Conservation (phyloP, 1,284 basidiomycete genomes). For the Rhodotorula sp. region DNA sequence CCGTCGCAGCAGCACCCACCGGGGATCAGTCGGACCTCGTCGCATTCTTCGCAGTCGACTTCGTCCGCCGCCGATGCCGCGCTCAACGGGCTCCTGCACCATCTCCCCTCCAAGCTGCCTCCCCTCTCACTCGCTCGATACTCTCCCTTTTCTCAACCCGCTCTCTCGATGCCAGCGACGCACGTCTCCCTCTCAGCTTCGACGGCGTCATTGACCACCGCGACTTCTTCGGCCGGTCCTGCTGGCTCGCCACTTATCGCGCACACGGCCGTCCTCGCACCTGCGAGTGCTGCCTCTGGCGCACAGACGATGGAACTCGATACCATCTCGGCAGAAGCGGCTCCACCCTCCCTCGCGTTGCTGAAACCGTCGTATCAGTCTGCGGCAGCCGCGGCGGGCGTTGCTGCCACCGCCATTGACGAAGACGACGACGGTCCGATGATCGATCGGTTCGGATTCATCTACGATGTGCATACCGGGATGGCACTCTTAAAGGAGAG, state of each 20-base stretch:
- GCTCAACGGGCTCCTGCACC: conserved; percentile 28
- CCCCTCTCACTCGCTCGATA: conserved; percentile 32
- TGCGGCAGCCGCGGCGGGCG: neutral
- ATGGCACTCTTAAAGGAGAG: conserved; percentile 66
- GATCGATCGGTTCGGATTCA: conserved; percentile 92
- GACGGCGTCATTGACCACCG: neutral
- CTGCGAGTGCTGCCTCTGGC: neutral
- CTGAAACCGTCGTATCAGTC: conserved; percentile 54
- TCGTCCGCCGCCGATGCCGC: conserved; percentile 15
- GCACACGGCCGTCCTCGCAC: conserved; percentile 5
- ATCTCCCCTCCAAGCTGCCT: conserved; percentile 19
- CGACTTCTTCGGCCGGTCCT: neutral
- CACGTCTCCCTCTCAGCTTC: conserved; percentile 26
- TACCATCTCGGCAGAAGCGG: conserved; percentile 80
- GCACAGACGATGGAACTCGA: conserved; percentile 75
- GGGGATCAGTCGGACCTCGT: neutral
- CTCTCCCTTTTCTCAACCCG: conserved; percentile 26
- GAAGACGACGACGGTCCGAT: conserved; percentile 64
- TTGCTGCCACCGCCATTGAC: conserved; percentile 47
- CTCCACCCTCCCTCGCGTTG: conserved; percentile 67
- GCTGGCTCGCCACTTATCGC: conserved; percentile 3
- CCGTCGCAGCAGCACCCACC: no score
- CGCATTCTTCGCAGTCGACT: neutral
- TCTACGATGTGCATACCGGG: conserved; percentile 80
- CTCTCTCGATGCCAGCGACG: conserved; percentile 21